Conservation (phyloP, 306 rosid genomes). For the Castanea sativa region DNA sequence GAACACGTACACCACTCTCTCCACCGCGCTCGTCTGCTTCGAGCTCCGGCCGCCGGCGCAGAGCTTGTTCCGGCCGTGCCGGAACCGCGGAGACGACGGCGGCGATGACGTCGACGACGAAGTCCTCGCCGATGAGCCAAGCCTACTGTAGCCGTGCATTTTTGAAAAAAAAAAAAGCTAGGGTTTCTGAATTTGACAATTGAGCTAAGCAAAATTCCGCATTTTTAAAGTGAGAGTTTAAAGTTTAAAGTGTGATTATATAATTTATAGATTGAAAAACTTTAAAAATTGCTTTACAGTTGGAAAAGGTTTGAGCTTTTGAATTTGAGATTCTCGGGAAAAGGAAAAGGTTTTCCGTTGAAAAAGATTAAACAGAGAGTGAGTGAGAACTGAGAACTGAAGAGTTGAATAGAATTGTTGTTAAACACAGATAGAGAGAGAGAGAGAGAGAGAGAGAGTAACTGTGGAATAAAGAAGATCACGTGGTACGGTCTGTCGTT, state of each 20-base stretch:
- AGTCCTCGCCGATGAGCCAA: conserved; percentile 42
- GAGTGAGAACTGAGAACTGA: not conserved
- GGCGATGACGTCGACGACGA: conserved; percentile 45
- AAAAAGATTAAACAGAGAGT: not conserved
- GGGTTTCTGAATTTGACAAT: not conserved
- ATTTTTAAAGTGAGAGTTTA: not conserved
- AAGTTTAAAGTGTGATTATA: too few species aligned
- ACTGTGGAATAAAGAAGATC: not conserved
- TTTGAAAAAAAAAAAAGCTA: not conserved
- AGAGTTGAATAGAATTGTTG: not conserved
- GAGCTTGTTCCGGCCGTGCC: conserved; percentile 60
- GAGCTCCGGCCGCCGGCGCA: conserved; percentile 8
- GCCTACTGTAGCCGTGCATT: conserved; percentile 81
- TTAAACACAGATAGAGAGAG: not conserved
- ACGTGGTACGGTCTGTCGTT: conserved; percentile 1
- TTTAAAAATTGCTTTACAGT: not conserved
- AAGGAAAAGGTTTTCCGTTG: conserved; percentile 10
- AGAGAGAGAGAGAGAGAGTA: not conserved
- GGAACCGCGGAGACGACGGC: conserved; percentile 71
- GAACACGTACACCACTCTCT: conserved; percentile 50
- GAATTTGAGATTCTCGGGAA: not conserved
- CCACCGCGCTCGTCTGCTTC: conserved; percentile 45
- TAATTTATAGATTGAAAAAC: too few species aligned
- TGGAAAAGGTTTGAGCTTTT: too few species aligned
- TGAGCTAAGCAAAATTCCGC: not conserved